Percentiles rank a stretch among this genome's conserved stretches.
Evolutionary conservation across 805 yeast genomes (phyloP).

Genomic region (Yarrowia alimentaria): DNA sequence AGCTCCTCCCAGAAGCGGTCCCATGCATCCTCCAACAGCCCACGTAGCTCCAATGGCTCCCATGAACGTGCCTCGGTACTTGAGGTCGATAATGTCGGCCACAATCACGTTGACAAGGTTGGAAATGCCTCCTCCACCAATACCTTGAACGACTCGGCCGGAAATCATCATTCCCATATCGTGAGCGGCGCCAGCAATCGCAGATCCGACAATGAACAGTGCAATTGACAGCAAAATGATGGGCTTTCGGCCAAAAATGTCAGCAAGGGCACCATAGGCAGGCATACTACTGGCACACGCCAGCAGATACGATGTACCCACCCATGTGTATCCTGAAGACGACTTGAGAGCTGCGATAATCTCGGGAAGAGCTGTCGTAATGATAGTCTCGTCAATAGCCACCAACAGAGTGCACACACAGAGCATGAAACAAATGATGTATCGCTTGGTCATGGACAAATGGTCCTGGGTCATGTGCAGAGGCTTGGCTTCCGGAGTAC

Average conservation of each 20-base stretch:
- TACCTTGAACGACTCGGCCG: conserved; percentile 77
- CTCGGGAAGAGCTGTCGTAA: conserved; percentile 51
- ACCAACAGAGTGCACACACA: conserved; percentile 33
- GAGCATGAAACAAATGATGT: conserved; percentile 20
- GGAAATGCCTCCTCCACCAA: conserved; percentile 86
- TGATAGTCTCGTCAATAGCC: conserved; percentile 53
- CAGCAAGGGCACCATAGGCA: conserved; percentile 60
- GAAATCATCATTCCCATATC: conserved; percentile 60
- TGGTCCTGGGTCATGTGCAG: conserved; percentile 18
- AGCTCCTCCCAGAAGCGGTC: conserved; percentile 57
- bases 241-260: conserved; percentile 44
- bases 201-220: conserved; percentile 45
- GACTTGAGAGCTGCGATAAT: conserved; percentile 54
- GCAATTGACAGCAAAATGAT: conserved; percentile 43
- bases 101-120: conserved; percentile 71
- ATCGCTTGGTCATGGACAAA: conserved; percentile 1
- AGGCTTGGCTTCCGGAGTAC: no score
- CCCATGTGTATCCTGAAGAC: conserved; percentile 51
- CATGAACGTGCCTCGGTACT: conserved; percentile 76
- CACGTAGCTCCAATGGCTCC: conserved; percentile 52
- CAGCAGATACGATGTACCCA: conserved; percentile 60
- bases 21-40: conserved; percentile 45
- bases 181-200: conserved; percentile 45
- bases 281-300: conserved; percentile 66
- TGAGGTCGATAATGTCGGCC: conserved; percentile 71